Evolutionary conservation across 768 basidiomycete species (phyloP).

Genomic region (Phylloporus rhodoxanthus): DNA sequence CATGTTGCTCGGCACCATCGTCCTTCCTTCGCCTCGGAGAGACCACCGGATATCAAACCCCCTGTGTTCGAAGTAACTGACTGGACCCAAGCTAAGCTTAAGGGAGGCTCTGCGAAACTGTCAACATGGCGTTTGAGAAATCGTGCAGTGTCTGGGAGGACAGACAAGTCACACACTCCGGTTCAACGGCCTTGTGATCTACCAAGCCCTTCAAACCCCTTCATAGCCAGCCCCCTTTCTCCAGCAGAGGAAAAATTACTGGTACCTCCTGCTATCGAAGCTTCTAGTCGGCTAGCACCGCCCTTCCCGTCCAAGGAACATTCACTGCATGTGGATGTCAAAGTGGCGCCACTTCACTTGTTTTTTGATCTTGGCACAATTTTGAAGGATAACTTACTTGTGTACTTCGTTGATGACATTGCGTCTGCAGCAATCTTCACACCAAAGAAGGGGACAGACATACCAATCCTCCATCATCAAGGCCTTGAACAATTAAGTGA

Average conservation of each 20-base stretch:
- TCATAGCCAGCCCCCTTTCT: slow-evolving; percentile 15
- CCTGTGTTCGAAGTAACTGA: slow-evolving; percentile 57
- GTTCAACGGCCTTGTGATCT: slow-evolving; percentile 12
- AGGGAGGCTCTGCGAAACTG: slow-evolving; percentile 43
- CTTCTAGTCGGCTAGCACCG: slow-evolving; percentile 5
- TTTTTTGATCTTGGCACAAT: slow-evolving; percentile 61
- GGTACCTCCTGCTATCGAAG: slow-evolving; percentile 17
- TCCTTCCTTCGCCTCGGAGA: slow-evolving; percentile 28
- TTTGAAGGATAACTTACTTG: slow-evolving; percentile 33
- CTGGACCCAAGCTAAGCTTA: slow-evolving; percentile 49
- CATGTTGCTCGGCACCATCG: slow-evolving; percentile 44
- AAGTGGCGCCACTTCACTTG: slow-evolving; percentile 62
- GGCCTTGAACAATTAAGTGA: slow-evolving; percentile 4
- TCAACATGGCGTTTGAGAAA: slow-evolving; percentile 58
- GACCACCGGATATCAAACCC: slow-evolving; percentile 28
- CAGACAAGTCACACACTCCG: slow-evolving; percentile 16
- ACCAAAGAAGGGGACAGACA: slow-evolving; percentile 2
- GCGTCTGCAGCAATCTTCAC: slow-evolving; percentile 17
- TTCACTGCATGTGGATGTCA: slow-evolving; percentile 26
- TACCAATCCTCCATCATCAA: neutral
- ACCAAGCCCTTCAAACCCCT: slow-evolving; percentile 14
- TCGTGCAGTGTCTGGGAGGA: slow-evolving; percentile 17
- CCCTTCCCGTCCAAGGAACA: slow-evolving; percentile 1
- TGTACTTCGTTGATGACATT: slow-evolving; percentile 47
- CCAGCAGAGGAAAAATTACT: slow-evolving; percentile 11